Percentiles rank a stretch among this genome's conserved stretches.
phyloP scores from a whole-genome alignment of 306 rosid genomes.

The Dryas drummondii region DNA sequence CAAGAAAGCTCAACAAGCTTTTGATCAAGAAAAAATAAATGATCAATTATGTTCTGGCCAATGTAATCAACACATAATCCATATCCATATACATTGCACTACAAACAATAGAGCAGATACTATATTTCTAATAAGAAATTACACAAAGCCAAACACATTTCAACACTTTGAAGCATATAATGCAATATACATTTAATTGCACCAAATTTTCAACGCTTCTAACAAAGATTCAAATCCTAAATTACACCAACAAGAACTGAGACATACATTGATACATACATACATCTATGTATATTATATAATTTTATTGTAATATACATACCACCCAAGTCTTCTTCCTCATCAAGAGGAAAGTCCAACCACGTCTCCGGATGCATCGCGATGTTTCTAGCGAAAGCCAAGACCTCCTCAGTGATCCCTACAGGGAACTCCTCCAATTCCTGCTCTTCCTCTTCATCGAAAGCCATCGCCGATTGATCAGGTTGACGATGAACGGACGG shows the following conservation, averaged over 20 bases:
- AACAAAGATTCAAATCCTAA: background rate
- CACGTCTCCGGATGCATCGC: slow-evolving; percentile 99
- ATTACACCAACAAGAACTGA: background rate
- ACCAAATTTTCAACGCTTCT: background rate
- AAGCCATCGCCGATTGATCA: slow-evolving; percentile 25
- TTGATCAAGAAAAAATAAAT: slow-evolving; percentile 6
- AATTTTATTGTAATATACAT: slow-evolving; percentile 13
- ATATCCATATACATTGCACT: background rate
- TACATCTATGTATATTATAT: background rate
- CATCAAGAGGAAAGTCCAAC: slow-evolving; percentile 93
- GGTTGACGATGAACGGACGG: slow-evolving; percentile 18
- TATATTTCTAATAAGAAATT: background rate
- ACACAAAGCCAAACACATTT: background rate
- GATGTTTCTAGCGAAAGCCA: slow-evolving; percentile 77
- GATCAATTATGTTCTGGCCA: background rate
- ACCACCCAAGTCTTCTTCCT: slow-evolving; percentile 85
- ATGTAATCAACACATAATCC: background rate
- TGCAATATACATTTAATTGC: background rate
- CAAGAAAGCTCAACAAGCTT: background rate
- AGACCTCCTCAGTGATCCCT: slow-evolving; percentile 84
- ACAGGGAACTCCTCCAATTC: slow-evolving; percentile 44
- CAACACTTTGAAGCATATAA: background rate
- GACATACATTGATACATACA: background rate
- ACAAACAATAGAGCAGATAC: slow-evolving; percentile 5
- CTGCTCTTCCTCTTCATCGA: slow-evolving; percentile 21